phyloP scores from a whole-genome alignment of 208 protist species.

The Blechomonas ayalai region DNA sequence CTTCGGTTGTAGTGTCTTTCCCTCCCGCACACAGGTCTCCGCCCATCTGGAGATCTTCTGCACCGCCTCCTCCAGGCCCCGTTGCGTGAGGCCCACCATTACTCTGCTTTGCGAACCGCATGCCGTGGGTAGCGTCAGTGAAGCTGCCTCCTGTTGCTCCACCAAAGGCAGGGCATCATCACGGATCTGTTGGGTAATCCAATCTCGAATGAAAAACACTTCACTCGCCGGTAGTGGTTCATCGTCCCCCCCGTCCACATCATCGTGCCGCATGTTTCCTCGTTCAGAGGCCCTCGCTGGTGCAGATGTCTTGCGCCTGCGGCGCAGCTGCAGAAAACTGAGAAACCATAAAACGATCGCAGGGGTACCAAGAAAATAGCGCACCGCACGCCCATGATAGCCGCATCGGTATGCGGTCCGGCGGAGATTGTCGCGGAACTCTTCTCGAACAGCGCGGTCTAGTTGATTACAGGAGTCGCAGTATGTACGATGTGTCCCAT shows the following conservation, averaged over 20 bases:
- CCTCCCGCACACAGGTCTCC: constrained; percentile 10
- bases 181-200: constrained; percentile 15
- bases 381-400: background rate
- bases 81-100: constrained; percentile 19
- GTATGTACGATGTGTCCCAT: too few relatives aligned
- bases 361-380: constrained; percentile 34
- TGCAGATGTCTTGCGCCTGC: constrained; percentile 1
- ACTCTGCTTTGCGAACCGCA: constrained; percentile 17
- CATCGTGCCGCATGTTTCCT: background rate
- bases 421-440: too few relatives aligned
- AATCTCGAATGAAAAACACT: constrained; percentile 36
- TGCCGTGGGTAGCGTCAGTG: constrained; percentile 12
- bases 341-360: constrained; percentile 32
- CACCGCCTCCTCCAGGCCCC: constrained; percentile 12
- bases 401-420: background rate
- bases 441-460: too few relatives aligned
- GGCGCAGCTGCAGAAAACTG: constrained; percentile 20
- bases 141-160: constrained; percentile 12
- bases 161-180: constrained; percentile 14
- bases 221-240: constrained; percentile 26
- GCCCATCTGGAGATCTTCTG: constrained; percentile 14
- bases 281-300: constrained; percentile 3
- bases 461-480: too few relatives aligned
- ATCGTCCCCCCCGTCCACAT: background rate
- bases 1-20: constrained; percentile 10